These are phyloP conservation scores for Penicillium robsamsonii DNA, from an alignment of 495 filamentous ascomycete species.

Conservation along the genomic window DNA sequence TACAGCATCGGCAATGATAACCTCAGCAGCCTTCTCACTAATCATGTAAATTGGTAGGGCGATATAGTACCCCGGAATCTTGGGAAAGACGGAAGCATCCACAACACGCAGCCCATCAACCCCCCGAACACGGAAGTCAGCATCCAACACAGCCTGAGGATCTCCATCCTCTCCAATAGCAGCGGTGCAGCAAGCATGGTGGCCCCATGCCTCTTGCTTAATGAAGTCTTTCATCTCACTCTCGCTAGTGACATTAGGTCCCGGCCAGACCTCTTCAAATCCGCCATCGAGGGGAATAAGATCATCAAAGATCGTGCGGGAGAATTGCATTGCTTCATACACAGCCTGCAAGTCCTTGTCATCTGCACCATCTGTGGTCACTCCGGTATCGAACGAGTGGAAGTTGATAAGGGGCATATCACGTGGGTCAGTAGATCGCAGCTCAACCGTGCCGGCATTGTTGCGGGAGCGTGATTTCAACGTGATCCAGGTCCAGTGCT, in stretches of 20 bases:
- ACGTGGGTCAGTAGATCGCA: conserved; percentile 48
- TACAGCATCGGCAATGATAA: conserved; percentile 47
- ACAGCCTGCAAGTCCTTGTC: conserved; percentile 49
- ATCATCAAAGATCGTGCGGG: conserved; percentile 38
- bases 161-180: conserved; percentile 57
- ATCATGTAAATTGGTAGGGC: conserved; percentile 61
- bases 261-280: conserved; percentile 51
- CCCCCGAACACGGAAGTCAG: conserved; percentile 55
- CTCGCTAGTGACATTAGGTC: conserved; percentile 35
- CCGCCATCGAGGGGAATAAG: conserved; percentile 32
- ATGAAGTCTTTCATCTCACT: conserved; percentile 47
- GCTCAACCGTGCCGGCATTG: conserved; percentile 49
- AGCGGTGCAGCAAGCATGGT: conserved; percentile 58
- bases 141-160: conserved; percentile 56
- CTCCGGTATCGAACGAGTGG: conserved; percentile 49
- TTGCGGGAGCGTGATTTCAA: conserved; percentile 52
- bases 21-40: conserved; percentile 61
- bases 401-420: conserved; percentile 57
- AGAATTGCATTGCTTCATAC: conserved; percentile 45
- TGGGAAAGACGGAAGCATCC: conserved; percentile 58
- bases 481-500: conserved; percentile 47
- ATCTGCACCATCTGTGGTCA: conserved; percentile 32
- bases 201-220: conserved; percentile 55
- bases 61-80: conserved; percentile 61
- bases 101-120: conserved; percentile 59